Conservation (phyloP, 345 rosid species). For the Melaleuca alternifolia region DNA sequence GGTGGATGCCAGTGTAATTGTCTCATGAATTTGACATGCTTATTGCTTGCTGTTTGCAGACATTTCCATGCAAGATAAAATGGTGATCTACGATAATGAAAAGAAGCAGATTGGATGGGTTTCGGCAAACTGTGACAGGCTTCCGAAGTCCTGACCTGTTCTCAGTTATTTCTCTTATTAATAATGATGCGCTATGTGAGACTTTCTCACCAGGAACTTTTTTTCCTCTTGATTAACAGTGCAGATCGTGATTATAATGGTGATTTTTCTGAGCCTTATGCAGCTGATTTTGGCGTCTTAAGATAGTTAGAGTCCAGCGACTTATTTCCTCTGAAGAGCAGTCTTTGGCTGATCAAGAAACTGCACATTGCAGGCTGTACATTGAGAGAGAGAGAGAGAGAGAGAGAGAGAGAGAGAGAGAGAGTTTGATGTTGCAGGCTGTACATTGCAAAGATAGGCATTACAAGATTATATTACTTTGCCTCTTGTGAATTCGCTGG, state of each 20-base stretch:
- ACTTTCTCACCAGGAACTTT: slow-evolving; percentile 10
- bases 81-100: slow-evolving; percentile 76
- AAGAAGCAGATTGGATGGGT: slow-evolving; percentile 66
- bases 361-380: no score
- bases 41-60: background rate
- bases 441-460: background rate
- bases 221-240: slow-evolving; percentile 31
- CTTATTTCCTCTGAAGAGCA: background rate
- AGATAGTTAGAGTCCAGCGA: background rate
- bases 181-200: background rate
- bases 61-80: slow-evolving; percentile 37
- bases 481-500: background rate
- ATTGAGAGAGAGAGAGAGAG: background rate
- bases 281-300: background rate
- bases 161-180: background rate
- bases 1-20: background rate
- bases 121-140: slow-evolving; percentile 41
- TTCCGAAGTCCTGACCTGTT: slow-evolving; percentile 47
- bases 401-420: background rate
- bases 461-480: background rate
- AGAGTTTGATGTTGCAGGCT: background rate
- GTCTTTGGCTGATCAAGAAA: background rate
- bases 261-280: slow-evolving; percentile 28
- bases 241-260: slow-evolving; percentile 23
- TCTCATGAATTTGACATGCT: background rate